Base-by-base conservation (phyloP, 2,329 filamentous ascomycete species). In the Penicillium capsulatum region DNA sequence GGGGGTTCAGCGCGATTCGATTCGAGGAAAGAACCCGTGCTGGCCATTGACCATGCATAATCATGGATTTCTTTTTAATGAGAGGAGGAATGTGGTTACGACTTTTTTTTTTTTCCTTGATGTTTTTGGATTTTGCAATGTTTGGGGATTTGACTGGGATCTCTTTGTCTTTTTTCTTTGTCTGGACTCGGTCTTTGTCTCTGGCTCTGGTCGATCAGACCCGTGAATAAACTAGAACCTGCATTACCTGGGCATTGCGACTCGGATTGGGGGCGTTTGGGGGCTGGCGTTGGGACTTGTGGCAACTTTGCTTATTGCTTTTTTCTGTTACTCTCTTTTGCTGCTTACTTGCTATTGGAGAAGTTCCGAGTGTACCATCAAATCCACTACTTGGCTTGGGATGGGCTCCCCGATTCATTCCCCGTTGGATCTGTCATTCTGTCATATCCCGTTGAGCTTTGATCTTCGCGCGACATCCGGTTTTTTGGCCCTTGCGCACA, bases 201-300 rank as follows among this genome's bases (percentile, higher is more conserved):
- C 22, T 38, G 20, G 33, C 27, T 17, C 13, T 24, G 14, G 17
- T 20, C 31, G 17, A 22, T 16, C 30, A 36, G 34, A 22, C 28
- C 36, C 35, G 35, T 36, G 34, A 34, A 34, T 47, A 41, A 34
- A 39, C 24, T 54, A 45, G 42, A 29, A 19, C 28, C 31, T 36
- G 40, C 36, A 42, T 19, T 34, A 17, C 14, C 36, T 33, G 13
- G 41, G 44, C 29, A 30, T 42, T 33, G 29, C 28, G 17, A 22
- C 38, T 30, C 34, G 32, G 17, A 22, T 13, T 22, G 24, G 9
- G 34, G 17, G 24, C 16, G 29, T 37, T 38, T 24, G 37, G 30
- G 39, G 29, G 36, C n/a, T n/a, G 31, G 17, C 19, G 20, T 26
- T 24, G 27, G 17, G 24, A 30, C 31, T 37, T 19, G 6, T 40